Evolutionary conservation across 2,329 filamentous ascomycete genomes (phyloP), one percentile per base, ranked within the genome.

Genomic region (Thielaviopsis punctulata): DNA sequence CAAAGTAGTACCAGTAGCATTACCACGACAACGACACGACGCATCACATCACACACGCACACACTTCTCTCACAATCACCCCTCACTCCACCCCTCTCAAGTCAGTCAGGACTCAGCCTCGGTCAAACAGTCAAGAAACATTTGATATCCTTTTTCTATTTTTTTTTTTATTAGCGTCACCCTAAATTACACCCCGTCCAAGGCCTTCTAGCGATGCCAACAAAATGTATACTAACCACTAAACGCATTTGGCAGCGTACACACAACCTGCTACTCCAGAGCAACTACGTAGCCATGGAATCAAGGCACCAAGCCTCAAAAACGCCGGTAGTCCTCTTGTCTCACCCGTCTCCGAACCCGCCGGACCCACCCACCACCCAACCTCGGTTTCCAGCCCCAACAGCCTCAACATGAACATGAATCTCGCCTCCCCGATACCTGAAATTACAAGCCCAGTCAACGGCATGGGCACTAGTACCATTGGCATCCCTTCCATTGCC

Each of bases 191-290:
- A 36, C 30, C 9, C n/a, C n/a, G n/a, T 36, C 13, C 30, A 36
- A 12, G 4, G 30, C 13, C n/a, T n/a, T n/a, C 27, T 7, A 36
- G 30, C 7, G 2, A n/a, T 36, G 30, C 13, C 30, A 7, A 12
- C 30, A n/a, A 9, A 15, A 15, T 15, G 13, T 15, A 2, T 15
- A n/a, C 47, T 49, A 7, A 27, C 33, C 9, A 2, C 23, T n/a
- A 22, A 12, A 27, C 22, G 1, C 27, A n/a, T 33, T 15, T 23
- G 46, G 21, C 57, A 81, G 79, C 82, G 54, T 82, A 82, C 60
- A 82, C 79, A 44, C 71, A 77, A 52, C 70, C 73, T 12, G 69
- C 73, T 1, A 76, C 78, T 1, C 48, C 79, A 71, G 59, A 66
- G 63, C 36, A 57, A 63, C 33, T 51, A 57, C 13, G 56, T 59